A percentile compares a stretch with the other conserved stretches of the same genome.
phyloP scores from a whole-genome alignment of 352 stramenopile species.

The Phytophthora foliorum region DNA sequence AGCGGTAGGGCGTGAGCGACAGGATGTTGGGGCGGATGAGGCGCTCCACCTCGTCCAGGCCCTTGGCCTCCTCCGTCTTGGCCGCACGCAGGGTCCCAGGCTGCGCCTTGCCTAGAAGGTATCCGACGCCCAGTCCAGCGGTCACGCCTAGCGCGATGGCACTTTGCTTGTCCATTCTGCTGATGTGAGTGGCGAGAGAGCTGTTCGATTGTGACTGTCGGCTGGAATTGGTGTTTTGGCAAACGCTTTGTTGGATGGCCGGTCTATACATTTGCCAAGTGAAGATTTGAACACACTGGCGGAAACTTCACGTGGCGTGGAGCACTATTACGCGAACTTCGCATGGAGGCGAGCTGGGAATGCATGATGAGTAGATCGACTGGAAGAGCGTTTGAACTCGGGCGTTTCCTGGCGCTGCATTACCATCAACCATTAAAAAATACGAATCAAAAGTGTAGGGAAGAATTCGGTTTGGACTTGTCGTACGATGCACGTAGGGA shows the following conservation, averaged over 20 bases:
- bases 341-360: not conserved
- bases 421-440: not conserved
- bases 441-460: conserved; percentile 11
- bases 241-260: conserved; percentile 27
- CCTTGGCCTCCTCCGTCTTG: conserved; percentile 2
- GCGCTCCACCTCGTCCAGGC: conserved; percentile 75
- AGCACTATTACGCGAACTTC: not conserved
- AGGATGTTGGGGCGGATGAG: conserved; percentile 98
- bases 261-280: conserved; percentile 26
- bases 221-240: conserved; percentile 36
- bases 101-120: conserved; percentile 69
- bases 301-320: conserved; percentile 32
- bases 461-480: conserved; percentile 19
- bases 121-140: conserved; percentile 73
- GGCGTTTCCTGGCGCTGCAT: not conserved
- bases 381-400: not conserved
- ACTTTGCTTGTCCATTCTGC: conserved; percentile 73
- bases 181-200: conserved; percentile 20
- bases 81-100: conserved; percentile 14
- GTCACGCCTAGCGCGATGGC: conserved; percentile 68
- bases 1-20: conserved; percentile 96
- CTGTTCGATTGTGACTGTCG: conserved; percentile 11
- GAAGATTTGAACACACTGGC: not conserved
- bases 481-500: not conserved
- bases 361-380: not conserved